phyloP scores from a whole-genome alignment of 2,329 filamentous ascomycete species.

The Colletotrichum kahawae region DNA sequence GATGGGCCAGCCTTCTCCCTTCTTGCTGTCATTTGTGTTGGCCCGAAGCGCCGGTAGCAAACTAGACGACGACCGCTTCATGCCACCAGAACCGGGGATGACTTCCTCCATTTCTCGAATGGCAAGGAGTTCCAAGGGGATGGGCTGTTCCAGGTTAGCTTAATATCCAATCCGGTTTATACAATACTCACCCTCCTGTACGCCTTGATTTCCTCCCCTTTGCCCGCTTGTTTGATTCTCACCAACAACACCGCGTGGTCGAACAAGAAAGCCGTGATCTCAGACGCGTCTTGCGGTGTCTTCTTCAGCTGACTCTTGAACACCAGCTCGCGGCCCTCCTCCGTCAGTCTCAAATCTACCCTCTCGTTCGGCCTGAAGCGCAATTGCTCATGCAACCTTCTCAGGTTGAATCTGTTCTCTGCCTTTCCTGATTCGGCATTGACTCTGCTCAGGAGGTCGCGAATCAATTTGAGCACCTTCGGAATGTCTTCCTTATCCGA shows the following conservation, averaged over 20 bases:
- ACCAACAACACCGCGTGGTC: constrained; percentile 95
- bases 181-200: constrained; percentile 70
- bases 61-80: constrained; percentile 89
- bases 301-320: constrained; percentile 97
- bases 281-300: constrained; percentile 74
- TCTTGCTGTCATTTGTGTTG: constrained; percentile 59
- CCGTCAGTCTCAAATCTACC: constrained; percentile 92
- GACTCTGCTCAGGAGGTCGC: constrained; percentile 84
- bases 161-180: not conserved
- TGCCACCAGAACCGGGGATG: constrained; percentile 77
- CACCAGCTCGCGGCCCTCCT: constrained; percentile 89
- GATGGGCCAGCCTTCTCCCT: constrained; percentile 84
- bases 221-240: constrained; percentile 88
- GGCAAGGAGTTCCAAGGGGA: constrained; percentile 88
- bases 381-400: constrained; percentile 88
- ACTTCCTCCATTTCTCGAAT: constrained; percentile 98
- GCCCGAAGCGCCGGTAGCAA: constrained; percentile 66
- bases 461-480: constrained; percentile 84
- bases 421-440: constrained; percentile 96
- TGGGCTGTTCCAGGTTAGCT: constrained; percentile 62
- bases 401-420: constrained; percentile 95
- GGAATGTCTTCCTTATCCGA: constrained; percentile 92
- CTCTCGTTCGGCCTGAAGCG: constrained; percentile 89
- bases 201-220: constrained; percentile 92
- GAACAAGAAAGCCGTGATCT: constrained; percentile 94